These are phyloP conservation scores for Flaveria linearis DNA, from an alignment of 129 eudicot genomes.

Conservation along the genomic window DNA sequence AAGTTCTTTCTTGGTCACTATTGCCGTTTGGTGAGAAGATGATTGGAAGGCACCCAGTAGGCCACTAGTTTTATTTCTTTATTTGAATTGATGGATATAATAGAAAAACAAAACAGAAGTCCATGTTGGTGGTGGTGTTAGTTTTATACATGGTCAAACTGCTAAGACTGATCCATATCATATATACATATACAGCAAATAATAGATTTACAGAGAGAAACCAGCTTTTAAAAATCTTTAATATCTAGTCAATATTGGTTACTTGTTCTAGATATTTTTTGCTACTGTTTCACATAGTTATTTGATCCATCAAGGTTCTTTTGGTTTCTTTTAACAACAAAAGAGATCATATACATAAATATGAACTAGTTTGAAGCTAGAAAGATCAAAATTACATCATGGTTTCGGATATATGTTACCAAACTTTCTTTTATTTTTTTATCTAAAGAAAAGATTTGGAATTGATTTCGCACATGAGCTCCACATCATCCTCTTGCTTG, in stretches of 20 bases:
- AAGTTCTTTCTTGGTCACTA: not conserved
- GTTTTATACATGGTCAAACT: slow-evolving; percentile 20
- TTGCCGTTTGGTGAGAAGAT: slow-evolving; percentile 15
- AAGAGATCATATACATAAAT: too few species aligned
- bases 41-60: slow-evolving; percentile 11
- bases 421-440: too few species aligned
- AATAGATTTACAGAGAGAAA: not conserved
- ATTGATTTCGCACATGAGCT: too few species aligned
- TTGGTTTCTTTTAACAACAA: too few species aligned
- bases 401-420: too few species aligned
- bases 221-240: slow-evolving; percentile 1
- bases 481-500: too few species aligned
- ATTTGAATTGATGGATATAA: slow-evolving; percentile 24
- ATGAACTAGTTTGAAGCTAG: too few species aligned
- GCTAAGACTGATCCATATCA: slow-evolving; percentile 11
- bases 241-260: slow-evolving; percentile 29
- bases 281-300: not conserved
- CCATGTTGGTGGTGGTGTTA: slow-evolving; percentile 35
- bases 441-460: too few species aligned
- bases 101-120: slow-evolving; percentile 31
- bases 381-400: too few species aligned
- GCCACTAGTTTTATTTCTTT: not conserved
- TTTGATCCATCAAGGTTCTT: too few species aligned
- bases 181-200: not conserved
- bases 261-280: slow-evolving; percentile 23